These are phyloP conservation scores for Phytophthora palmivora DNA, from an alignment of 352 stramenopile species.

Conservation along the genomic window DNA sequence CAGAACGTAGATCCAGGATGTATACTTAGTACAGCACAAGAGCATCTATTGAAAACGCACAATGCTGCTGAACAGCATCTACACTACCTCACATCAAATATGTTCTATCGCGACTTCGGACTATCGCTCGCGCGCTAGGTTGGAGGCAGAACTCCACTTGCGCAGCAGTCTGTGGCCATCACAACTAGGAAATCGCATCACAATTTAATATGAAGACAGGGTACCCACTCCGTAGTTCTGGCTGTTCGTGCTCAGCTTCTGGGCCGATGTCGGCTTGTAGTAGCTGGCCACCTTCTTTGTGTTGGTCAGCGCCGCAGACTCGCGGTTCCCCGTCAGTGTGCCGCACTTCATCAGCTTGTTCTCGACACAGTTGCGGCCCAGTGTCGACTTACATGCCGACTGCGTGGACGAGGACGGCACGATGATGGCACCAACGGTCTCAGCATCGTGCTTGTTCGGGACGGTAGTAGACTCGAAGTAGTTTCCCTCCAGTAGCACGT, in stretches of 20 bases:
- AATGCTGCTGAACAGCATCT: background rate
- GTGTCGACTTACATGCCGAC: constrained; percentile 20
- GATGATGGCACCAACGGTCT: constrained; percentile 23
- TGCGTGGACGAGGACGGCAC: constrained; percentile 16
- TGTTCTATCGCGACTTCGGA: background rate
- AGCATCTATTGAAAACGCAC: too few species aligned
- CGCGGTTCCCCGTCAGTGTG: constrained; percentile 16
- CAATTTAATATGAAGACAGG: too few species aligned
- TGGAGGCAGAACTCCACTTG: too few species aligned
- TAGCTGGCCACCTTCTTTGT: constrained; percentile 21
- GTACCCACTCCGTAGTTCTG: constrained; percentile 15
- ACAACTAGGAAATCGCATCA: too few species aligned
- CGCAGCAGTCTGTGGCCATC: too few species aligned
- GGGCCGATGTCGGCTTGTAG: constrained; percentile 9
- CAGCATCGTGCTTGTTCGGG: constrained; percentile 18
- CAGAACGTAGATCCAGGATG: too few species aligned
- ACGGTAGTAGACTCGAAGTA: constrained; percentile 45
- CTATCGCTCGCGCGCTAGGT: background rate
- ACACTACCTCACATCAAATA: constrained; percentile 13
- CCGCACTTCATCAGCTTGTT: constrained; percentile 37
- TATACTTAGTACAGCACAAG: too few species aligned
- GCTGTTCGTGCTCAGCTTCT: constrained; percentile 25
- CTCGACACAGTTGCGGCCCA: constrained; percentile 37
- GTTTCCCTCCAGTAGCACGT: constrained; percentile 53
- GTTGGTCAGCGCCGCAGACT: constrained; percentile 19